Conservation (phyloP, 257 asterid genomes). For the Hygrophila difformis region DNA sequence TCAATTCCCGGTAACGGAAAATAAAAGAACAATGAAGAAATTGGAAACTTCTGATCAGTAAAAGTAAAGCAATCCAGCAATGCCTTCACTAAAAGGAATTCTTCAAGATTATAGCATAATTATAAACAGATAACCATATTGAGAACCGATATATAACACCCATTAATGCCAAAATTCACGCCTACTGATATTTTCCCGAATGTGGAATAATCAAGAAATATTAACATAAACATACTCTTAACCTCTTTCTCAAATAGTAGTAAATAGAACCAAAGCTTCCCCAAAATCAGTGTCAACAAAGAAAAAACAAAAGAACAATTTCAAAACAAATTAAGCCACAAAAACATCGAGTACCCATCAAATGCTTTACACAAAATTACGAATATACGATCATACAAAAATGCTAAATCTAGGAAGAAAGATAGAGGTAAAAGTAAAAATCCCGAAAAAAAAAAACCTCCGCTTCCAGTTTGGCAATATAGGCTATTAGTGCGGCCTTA, state of each 20-base stretch:
- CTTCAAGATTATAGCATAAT: not conserved
- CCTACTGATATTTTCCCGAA: not conserved
- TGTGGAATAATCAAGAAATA: conserved; percentile 1
- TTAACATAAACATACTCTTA: conserved; percentile 1
- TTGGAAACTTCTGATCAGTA: not conserved
- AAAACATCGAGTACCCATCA: not conserved
- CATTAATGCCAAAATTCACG: conserved; percentile 19
- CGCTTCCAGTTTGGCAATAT: conserved; percentile 79
- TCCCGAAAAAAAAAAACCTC: conserved; percentile 39
- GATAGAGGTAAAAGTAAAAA: not conserved
- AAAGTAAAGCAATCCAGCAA: conserved; percentile 3
- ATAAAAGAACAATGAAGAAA: not conserved
- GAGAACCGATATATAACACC: conserved; percentile 11
- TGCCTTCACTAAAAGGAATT: not conserved
- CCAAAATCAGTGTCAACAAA: too few relatives aligned
- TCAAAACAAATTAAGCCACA: too few relatives aligned
- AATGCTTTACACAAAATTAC: not conserved
- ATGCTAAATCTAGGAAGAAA: not conserved
- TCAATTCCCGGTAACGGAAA: conserved; percentile 3
- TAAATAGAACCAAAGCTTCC: too few relatives aligned
- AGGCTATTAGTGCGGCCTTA: conserved; percentile 83
- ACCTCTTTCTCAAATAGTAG: not conserved
- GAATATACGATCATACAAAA: conserved; percentile 4
- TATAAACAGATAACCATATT: conserved; percentile 8
- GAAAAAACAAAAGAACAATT: not conserved